phyloP scores from a whole-genome alignment of 2,329 filamentous ascomycete genomes.

The Trichoderma atrobrunneum region DNA sequence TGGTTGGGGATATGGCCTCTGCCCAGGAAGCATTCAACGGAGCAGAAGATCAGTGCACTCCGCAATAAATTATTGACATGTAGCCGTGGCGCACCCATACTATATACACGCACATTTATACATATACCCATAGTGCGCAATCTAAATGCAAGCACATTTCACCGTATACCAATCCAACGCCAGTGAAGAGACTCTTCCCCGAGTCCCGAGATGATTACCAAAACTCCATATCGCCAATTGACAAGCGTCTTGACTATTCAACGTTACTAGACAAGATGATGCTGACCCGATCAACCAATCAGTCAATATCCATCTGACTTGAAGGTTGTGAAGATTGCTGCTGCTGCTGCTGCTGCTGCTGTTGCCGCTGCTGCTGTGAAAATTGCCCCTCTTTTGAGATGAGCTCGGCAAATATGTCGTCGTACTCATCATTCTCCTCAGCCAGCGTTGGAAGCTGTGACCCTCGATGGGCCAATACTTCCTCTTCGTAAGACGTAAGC shows the following conservation, averaged over 20 bases:
- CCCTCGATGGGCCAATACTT: slow-evolving; percentile 24
- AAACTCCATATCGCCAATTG: background rate
- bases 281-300: slow-evolving; percentile 26
- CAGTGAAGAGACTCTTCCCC: slow-evolving; percentile 23
- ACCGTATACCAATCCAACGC: slow-evolving; percentile 24
- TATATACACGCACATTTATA: slow-evolving; percentile 9
- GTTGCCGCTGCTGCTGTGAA: slow-evolving; percentile 21
- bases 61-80: slow-evolving; percentile 48
- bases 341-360: slow-evolving; percentile 2
- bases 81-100: slow-evolving; percentile 26
- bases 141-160: slow-evolving; percentile 18
- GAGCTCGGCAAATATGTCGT: slow-evolving; percentile 54
- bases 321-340: slow-evolving; percentile 25
- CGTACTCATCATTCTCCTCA: slow-evolving; percentile 56
- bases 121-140: slow-evolving; percentile 29
- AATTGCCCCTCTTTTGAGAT: slow-evolving; percentile 31
- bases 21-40: slow-evolving; percentile 68
- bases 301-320: slow-evolving; percentile 49
- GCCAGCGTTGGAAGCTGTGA: slow-evolving; percentile 39
- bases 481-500: slow-evolving; percentile 46
- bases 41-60: slow-evolving; percentile 61
- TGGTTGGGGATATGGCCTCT: slow-evolving; percentile 85
- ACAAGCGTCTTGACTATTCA: background rate
- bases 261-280: slow-evolving; percentile 20
- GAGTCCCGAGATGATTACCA: slow-evolving; percentile 9